phyloP scores from a whole-genome alignment of 2,329 filamentous ascomycete genomes.

The Ophiostoma montium region DNA sequence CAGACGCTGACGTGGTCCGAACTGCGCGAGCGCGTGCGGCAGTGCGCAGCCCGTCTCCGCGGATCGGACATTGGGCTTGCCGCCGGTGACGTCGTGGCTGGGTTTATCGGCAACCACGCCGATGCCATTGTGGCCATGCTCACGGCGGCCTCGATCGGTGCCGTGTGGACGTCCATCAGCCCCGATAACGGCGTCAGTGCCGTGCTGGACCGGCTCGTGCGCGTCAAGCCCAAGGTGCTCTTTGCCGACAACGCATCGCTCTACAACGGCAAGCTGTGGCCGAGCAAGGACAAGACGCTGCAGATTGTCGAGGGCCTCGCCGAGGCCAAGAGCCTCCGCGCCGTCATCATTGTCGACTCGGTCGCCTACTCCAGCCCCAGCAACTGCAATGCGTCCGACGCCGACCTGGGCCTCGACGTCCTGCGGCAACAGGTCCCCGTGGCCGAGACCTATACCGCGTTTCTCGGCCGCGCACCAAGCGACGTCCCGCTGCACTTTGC shows the following conservation, averaged over 20 bases:
- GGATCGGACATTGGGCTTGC: slow-evolving; percentile 44
- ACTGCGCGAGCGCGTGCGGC: slow-evolving; percentile 62
- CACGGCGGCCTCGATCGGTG: slow-evolving; percentile 66
- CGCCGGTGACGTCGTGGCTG: slow-evolving; percentile 43
- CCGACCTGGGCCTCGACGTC: slow-evolving; percentile 27
- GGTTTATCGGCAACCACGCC: slow-evolving; percentile 79
- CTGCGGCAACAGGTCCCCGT: slow-evolving; percentile 26
- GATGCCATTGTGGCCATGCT: slow-evolving; percentile 83
- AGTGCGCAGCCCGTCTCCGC: slow-evolving; percentile 54
- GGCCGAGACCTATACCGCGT: slow-evolving; percentile 30
- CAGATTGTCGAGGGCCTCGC: slow-evolving; percentile 56
- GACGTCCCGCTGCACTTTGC: slow-evolving; percentile 47
- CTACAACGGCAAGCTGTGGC: slow-evolving; percentile 84
- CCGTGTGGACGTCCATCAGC: slow-evolving; percentile 85
- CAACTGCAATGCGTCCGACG: slow-evolving; percentile 11
- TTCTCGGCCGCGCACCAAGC: slow-evolving; percentile 28
- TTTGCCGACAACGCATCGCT: slow-evolving; percentile 80
- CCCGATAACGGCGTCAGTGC: slow-evolving; percentile 87
- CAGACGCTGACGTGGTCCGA: slow-evolving; percentile 56
- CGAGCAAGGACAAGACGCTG: slow-evolving; percentile 63
- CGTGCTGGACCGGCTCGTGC: slow-evolving; percentile 71
- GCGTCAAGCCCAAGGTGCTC: slow-evolving; percentile 70
- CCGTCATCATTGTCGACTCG: slow-evolving; percentile 63
- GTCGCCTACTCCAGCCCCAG: slow-evolving; percentile 11
- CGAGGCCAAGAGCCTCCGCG: slow-evolving; percentile 41